Base-by-base conservation (phyloP, 441 rosid genomes). In the Euphorbia neoarborescens region DNA sequence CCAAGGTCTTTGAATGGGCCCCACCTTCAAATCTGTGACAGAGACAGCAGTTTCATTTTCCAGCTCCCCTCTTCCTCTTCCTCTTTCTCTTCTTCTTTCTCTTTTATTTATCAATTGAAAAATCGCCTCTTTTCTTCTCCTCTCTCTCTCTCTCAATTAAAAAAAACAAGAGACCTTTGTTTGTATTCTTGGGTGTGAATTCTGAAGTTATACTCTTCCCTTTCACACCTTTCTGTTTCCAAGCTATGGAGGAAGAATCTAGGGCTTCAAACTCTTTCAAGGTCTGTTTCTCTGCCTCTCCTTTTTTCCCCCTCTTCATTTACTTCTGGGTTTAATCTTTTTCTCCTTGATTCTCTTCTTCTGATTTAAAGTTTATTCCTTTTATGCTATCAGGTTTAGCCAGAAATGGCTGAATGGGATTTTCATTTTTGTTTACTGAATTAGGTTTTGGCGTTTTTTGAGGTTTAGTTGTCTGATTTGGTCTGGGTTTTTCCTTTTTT, bases 21-120 rank as follows among this genome's bases (percentile, higher is more conserved):
- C 95, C 88, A 84, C 81, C 60, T 73, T 80, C 84, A 87, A 76
- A 80, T 77, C 87, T 85, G 88, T 79, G 89, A 85, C 88, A 86
- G 82, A 70, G 87, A 83, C 82, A 75, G 84, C 84, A 80, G 90
- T 89, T 90, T 85, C 90, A 80, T 80, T 71, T 74, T 65, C 68
- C 77, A 65, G 57, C 59, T 67, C 64, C 69, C 70, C 37, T 51
- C 72, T 69, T 53, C 48, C 65, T 25, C 70, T 65, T 73, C 48
- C 58, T 57, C 20, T 14, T 15, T 9, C 48, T 34, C 61, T 75
- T 58, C 42, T 48, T 57, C 59, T 60, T 62, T 50, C 6, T 60
- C 37, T 11, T 56, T 1, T 56, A 53, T 54, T 54, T 22, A 54
- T 50, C 56, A 50, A n/a, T 17, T 54, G 60, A 54, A 54, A 54